Base-by-base conservation (phyloP, 495 filamentous ascomycete species). In the Massariosphaeria phaeospora region DNA sequence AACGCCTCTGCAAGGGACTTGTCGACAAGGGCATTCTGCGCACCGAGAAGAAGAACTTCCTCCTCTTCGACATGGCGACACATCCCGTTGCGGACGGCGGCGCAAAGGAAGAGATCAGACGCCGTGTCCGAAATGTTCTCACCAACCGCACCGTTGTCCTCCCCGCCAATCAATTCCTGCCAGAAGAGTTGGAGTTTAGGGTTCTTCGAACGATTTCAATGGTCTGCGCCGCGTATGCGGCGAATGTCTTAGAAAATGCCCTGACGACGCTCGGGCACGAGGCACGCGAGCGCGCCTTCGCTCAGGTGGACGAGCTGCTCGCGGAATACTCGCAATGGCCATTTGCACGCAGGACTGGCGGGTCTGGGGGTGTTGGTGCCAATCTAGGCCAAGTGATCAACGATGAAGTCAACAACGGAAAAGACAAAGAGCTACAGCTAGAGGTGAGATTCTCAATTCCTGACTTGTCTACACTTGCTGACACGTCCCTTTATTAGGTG, bases 41-140 rank as follows among this genome's bases (percentile, higher is more conserved):
- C 63, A 98, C 93, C 52, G 93, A 98, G 72, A 98, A 98, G 75
- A 88, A 89, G 69, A 98, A 98, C 74, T 98, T 98, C 73, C 79
- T 98, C 61, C 86, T 98, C 47, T 98, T 98, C 74, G 93, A 98
- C 74, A 98, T 98, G 93, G 93, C 93, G 11, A 98, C 93, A 38
- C 93, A 97, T 69, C 93, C 93, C n/a, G 90, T 98, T 25, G 93
- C 88, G 54, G 93, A 97, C 68, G 86, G 88, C 56, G 91, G 90
- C 62, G 93, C 93, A 47, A 98, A 98, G 73, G 93, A 98, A 61
- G 93, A 98, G 73, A 89, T 98, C 61, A 82, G 91, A 62, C 80
- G 85, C 64, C 84, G 93, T 56, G 93, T 96, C 48, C 84, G 93
- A 66, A 93, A 88, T 69, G 82, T 96, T 46, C 82, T 96, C 62